Conservation (phyloP, 2,329 filamentous ascomycete genomes). For the Mariannaea sp. region DNA sequence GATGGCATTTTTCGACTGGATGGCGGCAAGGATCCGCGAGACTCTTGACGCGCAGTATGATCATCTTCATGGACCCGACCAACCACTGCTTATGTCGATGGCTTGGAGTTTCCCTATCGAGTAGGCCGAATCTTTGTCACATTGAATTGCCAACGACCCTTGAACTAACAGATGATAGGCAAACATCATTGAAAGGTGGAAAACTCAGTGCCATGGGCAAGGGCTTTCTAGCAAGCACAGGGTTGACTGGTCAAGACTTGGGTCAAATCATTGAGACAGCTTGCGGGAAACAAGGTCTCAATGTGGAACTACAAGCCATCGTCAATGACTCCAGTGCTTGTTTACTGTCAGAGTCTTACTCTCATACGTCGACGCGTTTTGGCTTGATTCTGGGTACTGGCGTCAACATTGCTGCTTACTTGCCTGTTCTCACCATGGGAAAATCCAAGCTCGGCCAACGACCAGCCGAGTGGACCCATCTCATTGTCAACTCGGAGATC, state of each 20-base stretch:
- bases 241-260: slow-evolving; percentile 63
- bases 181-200: slow-evolving; percentile 66
- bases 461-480: slow-evolving; percentile 62
- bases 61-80: slow-evolving; percentile 43
- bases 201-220: slow-evolving; percentile 68
- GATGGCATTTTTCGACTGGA: slow-evolving; percentile 69
- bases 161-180: slow-evolving; percentile 49
- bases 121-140: slow-evolving; percentile 49
- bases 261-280: slow-evolving; percentile 61
- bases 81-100: slow-evolving; percentile 62
- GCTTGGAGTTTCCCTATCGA: slow-evolving; percentile 74
- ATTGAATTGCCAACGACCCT: background rate
- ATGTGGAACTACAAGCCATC: slow-evolving; percentile 63
- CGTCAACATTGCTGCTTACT: slow-evolving; percentile 67
- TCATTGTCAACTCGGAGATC: slow-evolving; percentile 70
- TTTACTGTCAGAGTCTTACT: slow-evolving; percentile 66
- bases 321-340: slow-evolving; percentile 72
- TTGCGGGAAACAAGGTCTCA: slow-evolving; percentile 55
- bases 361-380: slow-evolving; percentile 62
- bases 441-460: slow-evolving; percentile 61
- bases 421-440: slow-evolving; percentile 62
- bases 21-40: slow-evolving; percentile 63
- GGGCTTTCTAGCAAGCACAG: slow-evolving; percentile 63
- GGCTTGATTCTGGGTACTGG: slow-evolving; percentile 71
- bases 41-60: slow-evolving; percentile 55